A percentile compares a stretch with the other conserved stretches of the same genome.
These are phyloP conservation scores for Helichrysum umbraculigerum DNA, from an alignment of 129 eudicot genomes.

Conservation along the genomic window DNA sequence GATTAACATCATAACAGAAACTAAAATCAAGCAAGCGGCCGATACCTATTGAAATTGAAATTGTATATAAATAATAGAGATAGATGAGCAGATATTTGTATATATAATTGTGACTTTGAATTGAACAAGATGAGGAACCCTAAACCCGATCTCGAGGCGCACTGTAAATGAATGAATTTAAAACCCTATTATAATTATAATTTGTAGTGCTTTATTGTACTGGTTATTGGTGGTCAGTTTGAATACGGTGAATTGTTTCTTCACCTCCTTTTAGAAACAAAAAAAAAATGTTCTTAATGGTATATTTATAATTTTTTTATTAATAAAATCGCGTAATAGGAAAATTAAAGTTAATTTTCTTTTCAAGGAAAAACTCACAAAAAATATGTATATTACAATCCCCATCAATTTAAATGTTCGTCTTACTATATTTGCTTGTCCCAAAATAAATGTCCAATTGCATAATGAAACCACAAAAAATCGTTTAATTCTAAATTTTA, in stretches of 20 bases:
- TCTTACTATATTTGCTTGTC: too few species aligned
- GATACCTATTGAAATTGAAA: slow-evolving; percentile 7
- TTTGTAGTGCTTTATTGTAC: slow-evolving; percentile 1
- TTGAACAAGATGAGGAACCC: slow-evolving; percentile 47
- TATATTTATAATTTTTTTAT: not conserved
- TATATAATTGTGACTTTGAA: slow-evolving; percentile 1
- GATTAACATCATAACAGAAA: not conserved
- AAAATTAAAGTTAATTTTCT: too few species aligned
- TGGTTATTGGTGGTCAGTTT: slow-evolving; percentile 2
- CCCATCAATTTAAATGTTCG: too few species aligned
- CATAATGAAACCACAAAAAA: too few species aligned
- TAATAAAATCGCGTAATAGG: too few species aligned
- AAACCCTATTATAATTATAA: not conserved
- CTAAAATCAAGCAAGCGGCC: not conserved
- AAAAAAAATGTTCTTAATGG: not conserved
- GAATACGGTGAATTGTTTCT: slow-evolving; percentile 18
- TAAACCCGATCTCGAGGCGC: slow-evolving; percentile 53
- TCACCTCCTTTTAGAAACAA: not conserved
- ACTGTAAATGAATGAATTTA: slow-evolving; percentile 22
- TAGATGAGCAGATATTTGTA: not conserved
- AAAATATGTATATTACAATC: too few species aligned
- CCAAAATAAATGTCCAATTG: too few species aligned
- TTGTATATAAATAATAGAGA: not conserved
- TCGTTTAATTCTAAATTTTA: too few species aligned
- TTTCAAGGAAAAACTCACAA: too few species aligned